Base-by-base conservation (phyloP, 148 eudicot species). In the Pouteria glomerata region DNA sequence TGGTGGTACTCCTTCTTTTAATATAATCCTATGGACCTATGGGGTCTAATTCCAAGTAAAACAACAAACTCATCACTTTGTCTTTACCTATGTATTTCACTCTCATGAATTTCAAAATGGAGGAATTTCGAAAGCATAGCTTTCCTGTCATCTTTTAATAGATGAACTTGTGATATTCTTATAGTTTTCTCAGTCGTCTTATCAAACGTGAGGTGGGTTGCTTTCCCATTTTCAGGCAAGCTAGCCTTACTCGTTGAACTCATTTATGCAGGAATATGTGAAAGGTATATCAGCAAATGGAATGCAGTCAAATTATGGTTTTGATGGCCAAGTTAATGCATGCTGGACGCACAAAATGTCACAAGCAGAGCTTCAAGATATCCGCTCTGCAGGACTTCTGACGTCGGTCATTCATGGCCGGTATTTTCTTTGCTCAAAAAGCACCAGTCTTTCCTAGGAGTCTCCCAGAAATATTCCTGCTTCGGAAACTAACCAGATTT, bases 331-430 rank as follows among this genome's bases (percentile, higher is more conserved):
- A 82, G 65, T 90, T 16, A 82, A 87, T 74, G 99, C 99, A 23
- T 95, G 99, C 74, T 95, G 99, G 99, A 89, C 84, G 48, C 99
- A 95, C 80, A 85, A 88, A 68, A 71, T 95, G 84, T 84, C 94
- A 31, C 64, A 57, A 57, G 59, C 63, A 64, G 99, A 95, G 34
- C 57, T 95, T 56, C 94, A 95, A 71, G 57, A 57, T 45, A 86
- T 95, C 48, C 80, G 87, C 39, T 74, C 83, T 23, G 80, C 89
- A 57, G 92, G 88, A 76, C 84, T 95, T 78, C 93, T 88, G 29
- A 55, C 88, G 63, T 89, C 99, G 34, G 90, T 95, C 75, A 91
- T 95, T 79, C 99, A 95, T 82, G 99, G 99, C 78, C 91, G 97
- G 97, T 89, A 85, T 2, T 60, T 71, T 60, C 35, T 42, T 15